Evolutionary conservation across 805 yeast genomes (phyloP), one percentile per base, ranked within the genome.

Genomic region (Metschnikowia sp.): DNA sequence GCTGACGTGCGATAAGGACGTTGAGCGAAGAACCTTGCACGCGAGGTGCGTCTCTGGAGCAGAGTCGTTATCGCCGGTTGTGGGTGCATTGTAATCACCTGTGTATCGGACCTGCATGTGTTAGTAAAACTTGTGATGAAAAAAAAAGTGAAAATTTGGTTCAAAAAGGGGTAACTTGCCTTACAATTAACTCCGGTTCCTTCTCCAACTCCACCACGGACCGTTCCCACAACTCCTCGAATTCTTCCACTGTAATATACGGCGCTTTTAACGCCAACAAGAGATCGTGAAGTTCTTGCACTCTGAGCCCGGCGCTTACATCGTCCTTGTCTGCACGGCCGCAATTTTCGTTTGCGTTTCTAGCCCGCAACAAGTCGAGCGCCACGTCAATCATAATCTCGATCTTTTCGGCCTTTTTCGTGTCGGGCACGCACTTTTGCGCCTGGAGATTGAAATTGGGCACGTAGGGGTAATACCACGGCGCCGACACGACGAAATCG

Each of bases 121-220:
- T 65, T 66, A 65, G 70, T 65, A 65, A 11, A 44, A 10, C 30
- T 36, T 30, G 28, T 41, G 26, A 34, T 12, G 38, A 22, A 22
- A 42, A 8, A 6, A 5, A 18, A 28, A 18, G 18, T 1, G 15
- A 15, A 15, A 15, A 32, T 33, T n/a, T 11, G 13, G 26, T 15
- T 39, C 44, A 22, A 44, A 54, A 54, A 47, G 32, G 35, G 39
- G 52, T 48, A 77, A 83, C 88, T 77, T 82, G 87, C 87, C 94
- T 84, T 79, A 86, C 85, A 68, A 77, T 81, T 62, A 84, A 76
- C 63, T 82, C 88, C 37, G 86, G 84, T 68, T 84, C 86, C 47
- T 71, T 74, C 52, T 80, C 79, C 52, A 88, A 74, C 56, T 82
- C 84, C 32, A 70, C 62, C 2, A 82, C 60, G n/a, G 84, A 84